These are phyloP conservation scores for Boletus tylopilopsis DNA, from an alignment of 768 basidiomycete genomes.

Conservation along the genomic window DNA sequence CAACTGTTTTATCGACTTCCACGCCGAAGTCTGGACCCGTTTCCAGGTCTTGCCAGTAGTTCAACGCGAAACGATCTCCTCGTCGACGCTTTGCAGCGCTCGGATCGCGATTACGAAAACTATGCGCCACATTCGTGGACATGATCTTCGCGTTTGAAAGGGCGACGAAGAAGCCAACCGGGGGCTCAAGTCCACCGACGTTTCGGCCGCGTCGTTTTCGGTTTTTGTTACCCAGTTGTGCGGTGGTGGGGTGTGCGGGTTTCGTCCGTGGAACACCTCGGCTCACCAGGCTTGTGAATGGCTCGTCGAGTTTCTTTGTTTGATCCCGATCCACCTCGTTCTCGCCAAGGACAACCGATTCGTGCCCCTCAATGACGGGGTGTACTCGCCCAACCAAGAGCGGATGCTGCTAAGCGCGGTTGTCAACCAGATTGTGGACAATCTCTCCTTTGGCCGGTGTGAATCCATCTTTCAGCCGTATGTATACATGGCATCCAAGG, in stretches of 20 bases:
- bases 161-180: constrained; percentile 49
- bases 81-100: constrained; percentile 29
- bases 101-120: constrained; percentile 32
- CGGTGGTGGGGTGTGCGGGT: not conserved
- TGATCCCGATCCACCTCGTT: constrained; percentile 64
- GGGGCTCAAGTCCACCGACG: constrained; percentile 37
- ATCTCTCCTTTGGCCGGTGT: constrained; percentile 59
- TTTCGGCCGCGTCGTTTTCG: constrained; percentile 31
- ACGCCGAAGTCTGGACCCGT: constrained; percentile 55
- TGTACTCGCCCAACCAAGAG: constrained; percentile 48
- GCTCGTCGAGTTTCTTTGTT: constrained; percentile 56
- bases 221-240: constrained; percentile 22
- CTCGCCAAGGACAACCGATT: constrained; percentile 58
- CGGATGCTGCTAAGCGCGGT: constrained; percentile 54
- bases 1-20: constrained; percentile 55
- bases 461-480: constrained; percentile 61
- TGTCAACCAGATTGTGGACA: constrained; percentile 52
- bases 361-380: constrained; percentile 56
- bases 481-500: constrained; percentile 58
- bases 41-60: constrained; percentile 57
- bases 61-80: constrained; percentile 40
- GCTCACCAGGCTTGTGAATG: constrained; percentile 52
- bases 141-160: constrained; percentile 46
- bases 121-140: constrained; percentile 40
- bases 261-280: constrained; percentile 31